Evolutionary conservation across 148 eudicot genomes (phyloP).

Genomic region (Persicaria maculosa): DNA sequence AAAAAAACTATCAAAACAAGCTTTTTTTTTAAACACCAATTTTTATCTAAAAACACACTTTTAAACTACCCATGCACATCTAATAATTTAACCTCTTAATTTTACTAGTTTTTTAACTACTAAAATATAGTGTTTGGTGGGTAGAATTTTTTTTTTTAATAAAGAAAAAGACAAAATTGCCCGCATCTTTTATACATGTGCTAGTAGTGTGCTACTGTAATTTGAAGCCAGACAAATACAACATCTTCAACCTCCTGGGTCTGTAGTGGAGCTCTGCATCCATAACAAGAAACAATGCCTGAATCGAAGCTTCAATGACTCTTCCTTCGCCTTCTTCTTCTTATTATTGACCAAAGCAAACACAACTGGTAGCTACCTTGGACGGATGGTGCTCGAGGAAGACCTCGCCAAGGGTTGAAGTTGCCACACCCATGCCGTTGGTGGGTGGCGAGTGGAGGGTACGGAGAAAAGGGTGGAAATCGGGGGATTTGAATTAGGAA

Average conservation of each 20-base stretch:
- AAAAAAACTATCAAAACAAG: no score
- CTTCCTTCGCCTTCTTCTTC: constrained; percentile 33
- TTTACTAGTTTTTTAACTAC: no score
- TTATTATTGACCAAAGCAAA: constrained; percentile 31
- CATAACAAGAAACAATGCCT: constrained; percentile 50
- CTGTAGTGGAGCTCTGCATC: constrained; percentile 95
- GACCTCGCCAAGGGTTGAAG: constrained; percentile 67
- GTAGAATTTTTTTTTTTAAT: no score
- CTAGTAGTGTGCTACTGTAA: no score
- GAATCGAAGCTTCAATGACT: constrained; percentile 24
- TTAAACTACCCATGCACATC: no score
- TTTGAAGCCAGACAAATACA: no score
- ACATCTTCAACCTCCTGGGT: constrained; percentile 35
- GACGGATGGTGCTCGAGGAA: constrained; percentile 56
- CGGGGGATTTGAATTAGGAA: constrained; percentile 6
- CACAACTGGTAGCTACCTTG: constrained; percentile 35
- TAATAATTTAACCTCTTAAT: no score
- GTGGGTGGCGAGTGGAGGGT: constrained; percentile 3
- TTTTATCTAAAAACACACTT: no score
- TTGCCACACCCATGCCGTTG: constrained; percentile 57
- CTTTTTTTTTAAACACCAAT: no score
- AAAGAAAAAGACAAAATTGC: no score
- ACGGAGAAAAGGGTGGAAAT: background rate
- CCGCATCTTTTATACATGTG: no score
- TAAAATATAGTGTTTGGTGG: no score